Base-by-base conservation (phyloP, 2,329 filamentous ascomycete species). In the Botrytis porri region DNA sequence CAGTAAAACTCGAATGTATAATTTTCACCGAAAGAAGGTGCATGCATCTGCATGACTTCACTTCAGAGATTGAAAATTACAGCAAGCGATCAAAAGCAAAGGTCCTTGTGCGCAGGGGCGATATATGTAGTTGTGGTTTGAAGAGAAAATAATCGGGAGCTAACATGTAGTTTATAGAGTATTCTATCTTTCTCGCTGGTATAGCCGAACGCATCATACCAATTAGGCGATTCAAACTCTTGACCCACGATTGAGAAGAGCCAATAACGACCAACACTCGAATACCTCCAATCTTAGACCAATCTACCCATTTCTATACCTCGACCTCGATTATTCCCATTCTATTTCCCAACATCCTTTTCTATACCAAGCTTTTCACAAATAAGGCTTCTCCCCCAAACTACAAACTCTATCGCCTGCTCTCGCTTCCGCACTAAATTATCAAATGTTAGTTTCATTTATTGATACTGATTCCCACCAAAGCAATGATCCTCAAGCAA, bases 361-460 rank as follows among this genome's bases (percentile, higher is more conserved):
- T n/a, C 12, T 6, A n/a, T 51, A 14, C 43, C 20, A 14, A 37
- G 4, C 2, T 1, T 37, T 6, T 16, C 22, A 54, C 9, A 67
- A 54, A 39, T 39, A 67, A 29, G 64, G 64, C 16, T 67, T 67
- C 25, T 67, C 64, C 4, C 64, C 64, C 18, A 67, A 39, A 54
- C 64, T 67, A 41, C 64, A 67, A 54, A 67, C 64, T 10, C 64
- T 54, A 67, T 67, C 64, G 18, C 64, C 64, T 29, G 64, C 64
- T 54, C 64, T 67, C 16, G 64, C 64, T 2, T 67, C 64, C 9
- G 35, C 45, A 39, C 64, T 67, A 54, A 39, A 29, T 18, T 14
- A 37, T 4, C 18, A 51, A n/a, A 18, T 7, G 22, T 66, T 16
- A 65, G 63, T 48, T 9, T n/a, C 22, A 37, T 37, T 4, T 18